These are phyloP conservation scores for Raffaelea deltoideospora DNA, from an alignment of 2,329 filamentous ascomycete genomes.

Conservation along the genomic window DNA sequence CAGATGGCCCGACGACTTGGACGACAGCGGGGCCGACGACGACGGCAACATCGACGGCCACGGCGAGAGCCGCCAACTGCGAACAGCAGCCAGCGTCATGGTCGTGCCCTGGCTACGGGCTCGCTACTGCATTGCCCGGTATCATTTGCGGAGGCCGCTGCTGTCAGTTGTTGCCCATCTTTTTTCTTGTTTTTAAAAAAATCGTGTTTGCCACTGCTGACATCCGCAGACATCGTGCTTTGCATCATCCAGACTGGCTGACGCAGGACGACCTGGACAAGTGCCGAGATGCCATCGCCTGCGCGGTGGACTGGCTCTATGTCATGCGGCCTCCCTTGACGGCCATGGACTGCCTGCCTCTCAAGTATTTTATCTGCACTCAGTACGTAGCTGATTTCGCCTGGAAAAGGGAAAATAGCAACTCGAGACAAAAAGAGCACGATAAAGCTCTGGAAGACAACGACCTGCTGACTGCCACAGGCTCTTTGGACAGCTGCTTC, in stretches of 20 bases:
- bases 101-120: conserved; percentile 11
- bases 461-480: neutral
- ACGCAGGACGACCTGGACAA: conserved; percentile 7
- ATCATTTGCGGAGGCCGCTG: conserved; percentile 10
- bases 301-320: conserved; percentile 7
- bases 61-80: neutral
- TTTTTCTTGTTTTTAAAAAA: neutral
- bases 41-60: too few species aligned
- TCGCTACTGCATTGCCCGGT: conserved; percentile 9
- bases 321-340: conserved; percentile 4
- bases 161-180: conserved; percentile 2
- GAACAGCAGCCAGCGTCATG: conserved; percentile 3
- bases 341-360: conserved; percentile 6
- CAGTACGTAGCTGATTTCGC: too few species aligned
- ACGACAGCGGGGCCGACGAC: too few species aligned
- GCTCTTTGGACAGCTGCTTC: conserved; percentile 9
- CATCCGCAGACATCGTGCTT: conserved; percentile 6
- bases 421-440: too few species aligned
- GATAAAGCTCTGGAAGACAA: too few species aligned
- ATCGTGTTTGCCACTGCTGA: neutral
- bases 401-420: too few species aligned
- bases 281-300: conserved; percentile 8
- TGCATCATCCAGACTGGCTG: conserved; percentile 11
- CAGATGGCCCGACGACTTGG: conserved; percentile 6
- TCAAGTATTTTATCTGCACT: conserved; percentile 10